phyloP scores from a whole-genome alignment of 1,284 basidiomycete genomes.

The Mycena sp. region DNA sequence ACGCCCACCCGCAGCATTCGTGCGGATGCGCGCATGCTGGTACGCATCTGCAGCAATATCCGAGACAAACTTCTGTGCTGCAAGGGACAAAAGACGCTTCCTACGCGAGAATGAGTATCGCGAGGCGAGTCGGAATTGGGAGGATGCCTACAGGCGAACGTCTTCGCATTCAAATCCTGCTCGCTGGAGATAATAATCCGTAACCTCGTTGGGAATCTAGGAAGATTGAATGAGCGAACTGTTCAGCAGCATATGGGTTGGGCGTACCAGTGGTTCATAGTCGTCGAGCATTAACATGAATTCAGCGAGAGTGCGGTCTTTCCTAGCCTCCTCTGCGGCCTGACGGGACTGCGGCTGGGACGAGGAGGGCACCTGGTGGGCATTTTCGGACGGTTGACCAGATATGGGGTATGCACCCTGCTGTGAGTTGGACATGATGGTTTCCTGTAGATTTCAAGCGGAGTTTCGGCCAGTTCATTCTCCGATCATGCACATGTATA shows the following conservation, averaged over 20 bases:
- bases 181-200: conserved; percentile 96
- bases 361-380: neutral
- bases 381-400: conserved; percentile 20
- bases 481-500: neutral
- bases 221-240: neutral
- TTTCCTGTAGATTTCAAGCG: neutral
- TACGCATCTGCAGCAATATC: conserved; percentile 98
- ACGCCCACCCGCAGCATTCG: conserved; percentile 77
- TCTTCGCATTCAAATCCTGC: conserved; percentile 98
- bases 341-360: conserved; percentile 62
- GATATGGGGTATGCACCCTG: conserved; percentile 23
- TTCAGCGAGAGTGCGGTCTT: conserved; percentile 91
- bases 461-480: neutral
- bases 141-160: conserved; percentile 78
- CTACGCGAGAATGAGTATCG: conserved; percentile 50
- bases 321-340: conserved; percentile 84
- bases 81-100: conserved; percentile 93
- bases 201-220: conserved; percentile 98
- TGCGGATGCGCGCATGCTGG: conserved; percentile 96
- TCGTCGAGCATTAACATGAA: conserved; percentile 97
- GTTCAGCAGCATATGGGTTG: neutral
- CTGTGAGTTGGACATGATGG: conserved; percentile 1
- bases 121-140: conserved; percentile 8
- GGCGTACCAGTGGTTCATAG: conserved; percentile 90
- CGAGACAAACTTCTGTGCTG: conserved; percentile 97